Conservation (phyloP, 2,329 filamentous ascomycete species). For the Verticillium longisporum region DNA sequence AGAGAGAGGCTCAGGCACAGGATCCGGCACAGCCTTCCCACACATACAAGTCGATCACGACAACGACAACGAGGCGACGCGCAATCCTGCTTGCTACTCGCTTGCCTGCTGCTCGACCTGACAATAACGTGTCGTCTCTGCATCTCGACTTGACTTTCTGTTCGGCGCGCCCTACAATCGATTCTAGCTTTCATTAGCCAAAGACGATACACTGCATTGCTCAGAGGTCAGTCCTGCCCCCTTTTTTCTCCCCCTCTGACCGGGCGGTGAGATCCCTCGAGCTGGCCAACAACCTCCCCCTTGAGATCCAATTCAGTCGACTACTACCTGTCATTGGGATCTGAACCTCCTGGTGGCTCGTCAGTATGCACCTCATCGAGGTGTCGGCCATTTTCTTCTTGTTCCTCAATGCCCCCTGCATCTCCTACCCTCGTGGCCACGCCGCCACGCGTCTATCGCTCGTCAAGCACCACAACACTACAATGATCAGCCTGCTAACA, state of each 20-base stretch:
- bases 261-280: background rate
- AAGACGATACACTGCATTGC: background rate
- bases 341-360: background rate
- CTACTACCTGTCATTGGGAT: background rate
- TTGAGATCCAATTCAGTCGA: background rate
- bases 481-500: constrained; percentile 1
- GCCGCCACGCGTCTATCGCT: background rate
- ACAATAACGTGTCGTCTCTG: background rate
- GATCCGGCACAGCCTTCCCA: background rate
- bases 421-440: background rate
- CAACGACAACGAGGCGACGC: background rate
- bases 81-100: background rate
- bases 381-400: background rate
- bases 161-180: background rate
- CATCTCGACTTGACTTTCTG: background rate
- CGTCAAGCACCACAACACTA: background rate
- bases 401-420: background rate
- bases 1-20: background rate
- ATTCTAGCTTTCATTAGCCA: background rate
- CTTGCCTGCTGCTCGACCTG: background rate
- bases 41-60: background rate
- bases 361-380: background rate
- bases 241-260: background rate
- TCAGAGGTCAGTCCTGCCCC: background rate
- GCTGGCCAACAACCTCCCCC: background rate